Evolutionary conservation across 768 basidiomycete species (phyloP).

Genomic region (Phlebiopsis gigantea): DNA sequence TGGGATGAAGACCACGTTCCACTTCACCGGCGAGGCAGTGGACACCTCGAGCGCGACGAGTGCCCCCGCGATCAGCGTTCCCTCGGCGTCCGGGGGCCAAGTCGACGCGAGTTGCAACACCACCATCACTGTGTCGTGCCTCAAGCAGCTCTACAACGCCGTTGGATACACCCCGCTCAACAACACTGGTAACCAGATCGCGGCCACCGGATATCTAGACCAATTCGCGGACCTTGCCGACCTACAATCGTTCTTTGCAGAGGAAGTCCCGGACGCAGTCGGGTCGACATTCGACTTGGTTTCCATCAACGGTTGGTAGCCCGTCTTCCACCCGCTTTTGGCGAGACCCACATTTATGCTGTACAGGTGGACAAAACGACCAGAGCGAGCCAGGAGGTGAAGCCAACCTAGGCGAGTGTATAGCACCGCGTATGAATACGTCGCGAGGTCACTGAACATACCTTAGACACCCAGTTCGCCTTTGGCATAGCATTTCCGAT

Average conservation of each 20-base stretch:
- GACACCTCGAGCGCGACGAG: neutral
- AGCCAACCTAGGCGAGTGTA: constrained; percentile 42
- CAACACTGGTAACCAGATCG: constrained; percentile 26
- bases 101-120: constrained; percentile 27
- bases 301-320: constrained; percentile 46
- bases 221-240: constrained; percentile 28
- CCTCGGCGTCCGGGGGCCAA: constrained; percentile 18
- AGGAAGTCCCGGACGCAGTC: constrained; percentile 27
- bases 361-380: constrained; percentile 51
- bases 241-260: constrained; percentile 27
- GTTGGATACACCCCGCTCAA: constrained; percentile 21
- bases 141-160: constrained; percentile 30
- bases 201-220: constrained; percentile 29
- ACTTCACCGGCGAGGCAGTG: constrained; percentile 1
- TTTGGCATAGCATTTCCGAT: constrained; percentile 61
- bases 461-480: constrained; percentile 54
- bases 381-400: constrained; percentile 55
- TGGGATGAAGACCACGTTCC: constrained; percentile 36
- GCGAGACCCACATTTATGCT: neutral
- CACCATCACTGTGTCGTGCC: constrained; percentile 28
- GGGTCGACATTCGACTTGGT: constrained; percentile 44
- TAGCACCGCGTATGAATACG: too few relatives aligned
- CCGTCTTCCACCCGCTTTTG: neutral
- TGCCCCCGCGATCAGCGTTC: constrained; percentile 23
- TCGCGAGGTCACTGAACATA: neutral